These are phyloP conservation scores for Lactarius akahatsu DNA, from an alignment of 768 basidiomycete species.

Conservation along the genomic window DNA sequence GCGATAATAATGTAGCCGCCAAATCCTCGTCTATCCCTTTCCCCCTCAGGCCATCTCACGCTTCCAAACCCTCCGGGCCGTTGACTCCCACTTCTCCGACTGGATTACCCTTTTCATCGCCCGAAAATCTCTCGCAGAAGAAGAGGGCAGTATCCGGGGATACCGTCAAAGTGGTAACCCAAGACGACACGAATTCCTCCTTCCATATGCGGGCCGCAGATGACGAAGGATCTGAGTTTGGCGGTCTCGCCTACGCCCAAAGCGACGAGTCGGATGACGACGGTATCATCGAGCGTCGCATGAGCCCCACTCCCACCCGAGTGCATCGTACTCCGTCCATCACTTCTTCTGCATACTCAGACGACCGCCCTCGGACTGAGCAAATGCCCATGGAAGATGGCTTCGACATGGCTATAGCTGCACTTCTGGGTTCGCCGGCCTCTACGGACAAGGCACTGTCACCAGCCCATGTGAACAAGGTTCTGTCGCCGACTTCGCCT, in stretches of 20 bases:
- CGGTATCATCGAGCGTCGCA: slow-evolving; percentile 25
- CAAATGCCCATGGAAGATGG: slow-evolving; percentile 2
- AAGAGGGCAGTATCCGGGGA: slow-evolving; percentile 22
- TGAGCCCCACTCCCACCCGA: slow-evolving; percentile 30
- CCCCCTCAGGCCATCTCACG: slow-evolving; percentile 28
- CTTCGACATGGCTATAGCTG: slow-evolving; percentile 52
- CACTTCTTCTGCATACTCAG: slow-evolving; percentile 34
- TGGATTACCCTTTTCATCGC: slow-evolving; percentile 46
- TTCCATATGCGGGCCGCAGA: slow-evolving; percentile 1
- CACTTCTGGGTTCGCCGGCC: slow-evolving; percentile 37
- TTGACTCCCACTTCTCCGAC: slow-evolving; percentile 27
- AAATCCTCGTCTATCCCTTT: slow-evolving; percentile 31
- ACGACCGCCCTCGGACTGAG: slow-evolving; percentile 20
- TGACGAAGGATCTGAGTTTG: slow-evolving; percentile 32
- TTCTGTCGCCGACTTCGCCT: slow-evolving; percentile 39
- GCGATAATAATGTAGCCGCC: background rate
- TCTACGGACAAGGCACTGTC: slow-evolving; percentile 37
- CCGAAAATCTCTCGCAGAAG: slow-evolving; percentile 52
- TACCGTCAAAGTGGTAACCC: slow-evolving; percentile 20
- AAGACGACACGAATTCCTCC: slow-evolving; percentile 15
- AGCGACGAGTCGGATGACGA: slow-evolving; percentile 33
- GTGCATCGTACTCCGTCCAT: slow-evolving; percentile 33
- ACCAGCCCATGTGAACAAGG: slow-evolving; percentile 28
- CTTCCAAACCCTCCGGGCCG: slow-evolving; percentile 31
- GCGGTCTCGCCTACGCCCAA: slow-evolving; percentile 42